Evolutionary conservation across 2,329 filamentous ascomycete genomes (phyloP), one percentile per base, ranked within the genome.

Genomic region (Daldinia eschscholtzii): DNA sequence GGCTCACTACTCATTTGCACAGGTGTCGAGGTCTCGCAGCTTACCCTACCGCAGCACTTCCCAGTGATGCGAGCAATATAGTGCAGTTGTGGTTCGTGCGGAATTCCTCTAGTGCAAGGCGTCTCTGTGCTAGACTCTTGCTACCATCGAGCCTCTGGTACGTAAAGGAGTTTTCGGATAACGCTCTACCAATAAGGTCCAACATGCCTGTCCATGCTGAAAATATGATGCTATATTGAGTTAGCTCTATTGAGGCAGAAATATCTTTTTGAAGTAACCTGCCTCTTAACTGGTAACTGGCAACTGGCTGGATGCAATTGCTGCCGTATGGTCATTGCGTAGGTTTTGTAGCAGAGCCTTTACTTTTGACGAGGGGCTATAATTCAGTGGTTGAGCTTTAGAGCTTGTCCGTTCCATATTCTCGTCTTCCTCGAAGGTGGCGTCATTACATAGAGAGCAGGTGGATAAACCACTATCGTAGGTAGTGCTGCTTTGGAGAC

Each of bases 21-120:
- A 20, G 7, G 13, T 15, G 12, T 59, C 23, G 37, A 23, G 33
- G 15, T 33, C 20, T 52, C 13, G 28, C 30, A 18, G 13, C 66
- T 28, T 65, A 68, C 66, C 66, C 66, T 41, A 68, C 66, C 35
- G 62, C 62, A 33, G 66, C 66, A 35, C 66, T 68, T 39, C 66
- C 62, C 4, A 68, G 55, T 4, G 66, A 68, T 20, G 62, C 66
- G 44, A 68, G 66, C 6, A 68, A 42, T 60, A 65, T 37, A n/a
- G 48, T 63, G 28, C 62, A 65, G 10, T 35, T 18, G 1, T 42
- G n/a, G 15, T 63, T 57, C 2, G 33, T 12, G 23, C 66, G 66
- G 53, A 68, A 68, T 15, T 65, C 56, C 13, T 62, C 37, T 20
- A 68, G 58, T 5, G 62, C 62, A 15, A 13, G 6, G 12, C 48